Base-by-base conservation (phyloP, 306 rosid species). In the Quercus rubra region DNA sequence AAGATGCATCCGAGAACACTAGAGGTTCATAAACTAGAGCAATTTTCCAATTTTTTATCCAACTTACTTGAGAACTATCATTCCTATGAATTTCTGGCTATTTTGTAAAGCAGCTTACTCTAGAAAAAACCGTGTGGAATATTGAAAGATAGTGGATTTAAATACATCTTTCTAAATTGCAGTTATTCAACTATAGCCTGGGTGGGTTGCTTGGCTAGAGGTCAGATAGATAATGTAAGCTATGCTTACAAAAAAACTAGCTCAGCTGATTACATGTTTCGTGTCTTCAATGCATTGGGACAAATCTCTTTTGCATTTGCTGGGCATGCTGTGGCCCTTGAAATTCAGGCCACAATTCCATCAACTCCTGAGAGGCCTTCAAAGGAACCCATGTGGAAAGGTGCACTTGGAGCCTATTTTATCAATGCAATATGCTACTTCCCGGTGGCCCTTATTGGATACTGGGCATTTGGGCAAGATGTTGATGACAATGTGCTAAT, bases 281-380 rank as follows among this genome's bases (percentile, higher is more conserved):
- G 99, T 41, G 86, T 90, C 2, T 95, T 91, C 92, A 95, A 93
- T 55, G 92, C 99, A 23, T 78, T 95, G 64, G 99, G 99, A 5
- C 88, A 91, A 77, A 90, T 93, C 76, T 87, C 99, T 18, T 93
- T 91, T 74, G 98, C 99, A 69, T 95, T 86, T 81, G 99, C 99
- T 0, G 99, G 99, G 46, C 99, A 95, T 63, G 98, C 97, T 2
- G 99, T 95, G 49, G 91, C 86, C 4, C 90, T 95, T 4, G 99
- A 95, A 83, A 95, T 95, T 78, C 98, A 95, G 77, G 99, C 99
- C 64, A 95, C 99, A 33, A 95, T 95, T 77, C 98, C 98, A 3
- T 93, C 98, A 18, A 91, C 96, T 1, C 94, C 96, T 0, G 97
- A 92, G 76, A 90, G 75, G 81, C 98, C 98, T 15, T 95, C 99